Conservation (phyloP, 2,329 filamentous ascomycete genomes). For the Alternaria tenuissima region DNA sequence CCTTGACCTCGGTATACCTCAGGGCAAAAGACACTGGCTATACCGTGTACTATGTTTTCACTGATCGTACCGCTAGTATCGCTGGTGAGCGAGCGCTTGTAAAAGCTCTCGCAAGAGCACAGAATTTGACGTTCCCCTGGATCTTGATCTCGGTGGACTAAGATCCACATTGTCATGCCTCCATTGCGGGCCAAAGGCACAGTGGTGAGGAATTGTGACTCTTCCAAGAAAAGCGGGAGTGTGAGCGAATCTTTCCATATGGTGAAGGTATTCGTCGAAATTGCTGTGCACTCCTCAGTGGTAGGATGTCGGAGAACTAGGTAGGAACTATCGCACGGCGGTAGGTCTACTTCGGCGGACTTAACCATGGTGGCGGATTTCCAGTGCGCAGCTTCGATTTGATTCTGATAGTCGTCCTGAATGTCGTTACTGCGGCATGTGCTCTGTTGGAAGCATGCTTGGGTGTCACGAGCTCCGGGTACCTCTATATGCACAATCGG, state of each 20-base stretch:
- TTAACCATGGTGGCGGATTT: not conserved
- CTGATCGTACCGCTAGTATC: slow-evolving; percentile 53
- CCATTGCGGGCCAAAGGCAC: slow-evolving; percentile 65
- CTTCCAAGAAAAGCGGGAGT: not conserved
- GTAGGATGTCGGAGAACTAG: slow-evolving; percentile 1
- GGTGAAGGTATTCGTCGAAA: not conserved
- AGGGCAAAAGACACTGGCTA: slow-evolving; percentile 78
- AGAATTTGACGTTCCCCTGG: slow-evolving; percentile 57
- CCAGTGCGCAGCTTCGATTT: not conserved
- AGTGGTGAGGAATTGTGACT: slow-evolving; percentile 33
- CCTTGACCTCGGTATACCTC: slow-evolving; percentile 70
- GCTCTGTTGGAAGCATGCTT: not conserved
- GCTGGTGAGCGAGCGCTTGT: not conserved
- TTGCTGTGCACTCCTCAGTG: not conserved
- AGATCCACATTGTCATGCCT: slow-evolving; percentile 63
- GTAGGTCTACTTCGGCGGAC: not conserved
- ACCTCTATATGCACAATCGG: not conserved
- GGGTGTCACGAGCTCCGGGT: too few species aligned
- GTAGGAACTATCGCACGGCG: not conserved
- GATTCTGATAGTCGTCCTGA: not conserved
- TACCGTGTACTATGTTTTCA: slow-evolving; percentile 71
- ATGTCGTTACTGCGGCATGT: not conserved
- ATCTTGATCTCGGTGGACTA: slow-evolving; percentile 55
- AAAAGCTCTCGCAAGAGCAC: slow-evolving; percentile 57
- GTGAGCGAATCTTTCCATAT: slow-evolving; percentile 2